A percentile compares a stretch with the other conserved stretches of the same genome.
Evolutionary conservation across 2,329 filamentous ascomycete genomes (phyloP).

Genomic region (Leptographium radiaticola): DNA sequence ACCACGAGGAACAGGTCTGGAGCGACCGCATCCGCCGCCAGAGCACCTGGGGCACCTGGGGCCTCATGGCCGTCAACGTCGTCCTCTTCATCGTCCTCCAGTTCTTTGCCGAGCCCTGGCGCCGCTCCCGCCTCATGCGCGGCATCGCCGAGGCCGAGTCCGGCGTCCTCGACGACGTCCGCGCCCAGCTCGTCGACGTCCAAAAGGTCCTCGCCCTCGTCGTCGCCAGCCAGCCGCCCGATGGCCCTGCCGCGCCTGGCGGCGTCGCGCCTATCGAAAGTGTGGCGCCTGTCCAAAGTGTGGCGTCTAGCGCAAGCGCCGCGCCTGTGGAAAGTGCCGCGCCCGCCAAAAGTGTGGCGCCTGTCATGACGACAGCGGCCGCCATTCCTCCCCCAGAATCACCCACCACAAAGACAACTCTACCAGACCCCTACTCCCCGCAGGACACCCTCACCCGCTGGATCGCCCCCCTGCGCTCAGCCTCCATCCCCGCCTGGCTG

Average conservation of each 20-base stretch:
- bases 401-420: no score
- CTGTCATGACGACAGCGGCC: no score
- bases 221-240: slow-evolving; percentile 4
- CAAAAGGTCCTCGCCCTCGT: slow-evolving; percentile 15
- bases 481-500: neutral
- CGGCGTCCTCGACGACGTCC: slow-evolving; percentile 36
- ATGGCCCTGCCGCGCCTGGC: neutral
- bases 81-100: slow-evolving; percentile 76
- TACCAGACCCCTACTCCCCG: no score
- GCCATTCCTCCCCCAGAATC: no score
- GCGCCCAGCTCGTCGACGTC: slow-evolving; percentile 26
- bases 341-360: no score
- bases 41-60: slow-evolving; percentile 97
- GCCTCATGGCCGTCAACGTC: slow-evolving; percentile 93
- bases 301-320: no score
- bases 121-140: slow-evolving; percentile 63
- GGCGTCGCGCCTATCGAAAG: neutral
- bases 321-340: no score
- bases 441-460: neutral
- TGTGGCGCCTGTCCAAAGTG: no score
- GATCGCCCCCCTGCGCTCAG: neutral
- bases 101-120: slow-evolving; percentile 87
- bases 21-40: slow-evolving; percentile 92
- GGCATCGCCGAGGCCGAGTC: slow-evolving; percentile 73
- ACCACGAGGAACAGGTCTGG: slow-evolving; percentile 99